Conservation (phyloP, 805 yeast species). For the Myxozyma udenii region DNA sequence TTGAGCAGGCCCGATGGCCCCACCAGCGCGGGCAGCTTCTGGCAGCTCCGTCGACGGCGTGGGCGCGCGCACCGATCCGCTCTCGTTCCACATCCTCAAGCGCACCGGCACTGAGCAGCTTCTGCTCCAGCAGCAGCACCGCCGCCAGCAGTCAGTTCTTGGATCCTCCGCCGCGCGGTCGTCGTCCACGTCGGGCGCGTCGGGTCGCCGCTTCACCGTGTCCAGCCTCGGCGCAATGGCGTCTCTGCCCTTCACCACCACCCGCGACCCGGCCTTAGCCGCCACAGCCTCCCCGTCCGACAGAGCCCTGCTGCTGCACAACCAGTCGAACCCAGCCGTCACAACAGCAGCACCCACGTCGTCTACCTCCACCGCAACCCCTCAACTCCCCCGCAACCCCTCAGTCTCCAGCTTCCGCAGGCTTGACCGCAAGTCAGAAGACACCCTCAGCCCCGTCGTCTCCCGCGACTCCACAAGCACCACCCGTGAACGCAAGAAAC, state of each 20-base stretch:
- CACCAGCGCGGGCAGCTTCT: too few species aligned
- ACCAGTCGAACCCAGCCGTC: too few species aligned
- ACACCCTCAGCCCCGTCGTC: neutral
- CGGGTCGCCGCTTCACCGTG: neutral
- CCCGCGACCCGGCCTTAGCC: neutral
- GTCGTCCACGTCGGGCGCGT: conserved; percentile 3
- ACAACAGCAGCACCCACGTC: neutral
- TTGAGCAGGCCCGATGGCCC: too few species aligned
- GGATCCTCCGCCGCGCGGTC: neutral
- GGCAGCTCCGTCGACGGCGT: neutral
- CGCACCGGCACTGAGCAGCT: conserved; percentile 20
- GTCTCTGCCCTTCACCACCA: neutral
- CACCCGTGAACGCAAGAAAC: neutral
- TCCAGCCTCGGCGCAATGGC: conserved; percentile 2
- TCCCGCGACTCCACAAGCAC: too few species aligned
- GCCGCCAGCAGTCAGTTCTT: neutral
- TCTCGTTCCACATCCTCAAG: conserved; percentile 20
- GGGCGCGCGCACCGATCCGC: conserved; percentile 20
- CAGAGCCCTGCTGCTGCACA: too few species aligned
- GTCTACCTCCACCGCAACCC: neutral
- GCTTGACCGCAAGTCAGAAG: neutral
- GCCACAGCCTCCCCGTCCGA: too few species aligned
- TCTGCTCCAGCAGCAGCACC: neutral
- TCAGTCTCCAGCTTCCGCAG: conserved; percentile 5
- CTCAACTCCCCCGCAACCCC: neutral